Percentiles rank a stretch among this genome's conserved stretches.
Evolutionary conservation across 306 rosid species (phyloP).

Genomic region (Lupinus albus): DNA sequence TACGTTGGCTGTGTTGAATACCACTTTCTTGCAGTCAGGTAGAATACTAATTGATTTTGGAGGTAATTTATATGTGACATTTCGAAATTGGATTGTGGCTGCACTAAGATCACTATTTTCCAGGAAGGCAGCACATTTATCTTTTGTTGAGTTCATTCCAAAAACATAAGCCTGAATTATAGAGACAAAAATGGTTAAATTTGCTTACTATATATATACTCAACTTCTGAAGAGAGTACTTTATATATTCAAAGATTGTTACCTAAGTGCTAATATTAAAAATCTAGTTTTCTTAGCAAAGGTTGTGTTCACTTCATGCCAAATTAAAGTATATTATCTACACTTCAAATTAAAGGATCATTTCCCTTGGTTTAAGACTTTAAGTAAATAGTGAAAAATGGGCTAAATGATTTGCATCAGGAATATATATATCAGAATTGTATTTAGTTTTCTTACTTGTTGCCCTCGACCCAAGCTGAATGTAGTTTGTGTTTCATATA

Average conservation of each 20-base stretch:
- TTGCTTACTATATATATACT: conserved; percentile 13
- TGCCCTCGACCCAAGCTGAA: too few species aligned
- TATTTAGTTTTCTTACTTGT: too few species aligned
- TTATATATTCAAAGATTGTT: neutral
- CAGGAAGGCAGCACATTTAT: conserved; percentile 53
- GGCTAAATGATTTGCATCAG: too few species aligned
- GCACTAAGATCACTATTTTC: conserved; percentile 42
- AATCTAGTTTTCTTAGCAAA: too few species aligned
- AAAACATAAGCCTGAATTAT: conserved; percentile 54
- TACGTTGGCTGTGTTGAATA: conserved; percentile 56
- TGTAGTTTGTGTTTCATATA: too few species aligned
- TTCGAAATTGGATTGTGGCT: conserved; percentile 35
- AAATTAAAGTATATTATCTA: too few species aligned
- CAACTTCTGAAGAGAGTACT: neutral
- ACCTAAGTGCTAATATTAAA: too few species aligned
- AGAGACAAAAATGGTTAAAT: conserved; percentile 12
- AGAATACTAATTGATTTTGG: conserved; percentile 51
- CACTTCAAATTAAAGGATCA: too few species aligned
- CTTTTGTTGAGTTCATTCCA: conserved; percentile 6
- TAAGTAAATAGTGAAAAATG: too few species aligned
- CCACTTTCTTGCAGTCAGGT: conserved; percentile 52
- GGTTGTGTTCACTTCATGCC: too few species aligned
- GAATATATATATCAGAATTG: too few species aligned
- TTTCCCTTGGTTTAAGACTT: too few species aligned
- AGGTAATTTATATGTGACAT: conserved; percentile 38